Base-by-base conservation (phyloP, 2,329 filamentous ascomycete genomes). In the Cadophora sp. region DNA sequence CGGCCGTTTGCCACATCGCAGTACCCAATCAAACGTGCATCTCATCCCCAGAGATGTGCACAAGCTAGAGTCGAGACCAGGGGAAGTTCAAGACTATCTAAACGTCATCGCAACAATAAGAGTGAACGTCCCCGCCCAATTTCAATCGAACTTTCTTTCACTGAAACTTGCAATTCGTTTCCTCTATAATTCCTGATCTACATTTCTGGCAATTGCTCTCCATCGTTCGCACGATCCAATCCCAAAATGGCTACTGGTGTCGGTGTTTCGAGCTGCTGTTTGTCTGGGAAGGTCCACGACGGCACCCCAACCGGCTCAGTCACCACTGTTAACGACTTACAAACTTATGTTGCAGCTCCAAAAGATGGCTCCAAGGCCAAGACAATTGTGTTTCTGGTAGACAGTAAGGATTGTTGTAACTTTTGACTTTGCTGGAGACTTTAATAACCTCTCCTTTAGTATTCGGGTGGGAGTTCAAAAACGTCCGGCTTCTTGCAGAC, bases 381-480 rank as follows among this genome's bases (percentile, higher is more conserved):
- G 71, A 79, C 79, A 4, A 78, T 85, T 51, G 78, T 86, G 62
- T 81, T 86, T 69, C 76, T 86, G 60, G 74, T 76, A 58, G 81
- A 84, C 72, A 81, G 79, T 80, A 73, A 50, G 76, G 58, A 19
- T 19, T 31, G 7, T 22, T 31, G 27, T 7, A 53, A 9, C 62
- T 31, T 27, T 4, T 22, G 34, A 34, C 19, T 24, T 12, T 53
- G 0, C 43, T 65, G 19, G 24, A 53, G 24, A 12, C 29, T 16
- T 48, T 14, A 53, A 11, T 65, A 19, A 51, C 50, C 51, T 27
- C 14, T 19, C 19, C n/a, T 43, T n/a, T 37, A 77, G 78, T 85
- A 74, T 85, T 85, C 66, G 83, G 83, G 16, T 84, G 82, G 80
- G 75, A 79, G 12, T 79, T 85, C 58, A 76, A 78, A 51, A 85